A percentile compares a stretch with the other conserved stretches of the same genome.
phyloP scores from a whole-genome alignment of 192 early-diverging fungal species.

The Dissophora globulifera region DNA sequence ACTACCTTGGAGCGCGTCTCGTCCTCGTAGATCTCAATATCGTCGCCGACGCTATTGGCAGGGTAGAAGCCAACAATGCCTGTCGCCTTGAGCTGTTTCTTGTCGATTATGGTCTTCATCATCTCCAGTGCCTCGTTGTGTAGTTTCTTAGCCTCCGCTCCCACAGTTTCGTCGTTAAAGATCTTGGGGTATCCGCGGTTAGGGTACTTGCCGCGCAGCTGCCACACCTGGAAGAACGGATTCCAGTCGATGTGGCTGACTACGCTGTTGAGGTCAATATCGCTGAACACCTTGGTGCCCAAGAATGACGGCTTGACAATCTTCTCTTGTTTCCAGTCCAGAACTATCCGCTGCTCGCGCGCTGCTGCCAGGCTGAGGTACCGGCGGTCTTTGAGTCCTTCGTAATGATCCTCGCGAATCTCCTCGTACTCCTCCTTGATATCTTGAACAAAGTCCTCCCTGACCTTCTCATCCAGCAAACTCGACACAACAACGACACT shows the following conservation, averaged over 20 bases:
- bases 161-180: slow-evolving; percentile 94
- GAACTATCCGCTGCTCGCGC: slow-evolving; percentile 66
- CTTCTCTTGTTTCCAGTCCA: slow-evolving; percentile 79
- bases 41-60: slow-evolving; percentile 89
- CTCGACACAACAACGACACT: slow-evolving; percentile 91
- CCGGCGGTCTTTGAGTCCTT: slow-evolving; percentile 86
- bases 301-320: slow-evolving; percentile 85
- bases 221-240: slow-evolving; percentile 98
- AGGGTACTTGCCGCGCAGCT: slow-evolving; percentile 94
- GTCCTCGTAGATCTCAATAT: slow-evolving; percentile 85
- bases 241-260: slow-evolving; percentile 97
- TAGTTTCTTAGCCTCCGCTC: slow-evolving; percentile 89
- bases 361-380: slow-evolving; percentile 80
- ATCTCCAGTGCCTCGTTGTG: slow-evolving; percentile 87
- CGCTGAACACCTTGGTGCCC: slow-evolving; percentile 81
- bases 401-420: slow-evolving; percentile 93
- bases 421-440: slow-evolving; percentile 95
- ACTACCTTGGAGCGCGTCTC: slow-evolving; percentile 73
- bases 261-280: slow-evolving; percentile 80
- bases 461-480: slow-evolving; percentile 78
- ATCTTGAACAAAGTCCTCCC: slow-evolving; percentile 91
- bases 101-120: slow-evolving; percentile 82
- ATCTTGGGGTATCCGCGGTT: slow-evolving; percentile 98
- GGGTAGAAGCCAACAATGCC: slow-evolving; percentile 92
- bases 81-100: slow-evolving; percentile 76